Percentiles rank a stretch among this genome's conserved stretches.
Evolutionary conservation across 805 yeast genomes (phyloP).

Genomic region (Metschnikowia chrysomelidarum): DNA sequence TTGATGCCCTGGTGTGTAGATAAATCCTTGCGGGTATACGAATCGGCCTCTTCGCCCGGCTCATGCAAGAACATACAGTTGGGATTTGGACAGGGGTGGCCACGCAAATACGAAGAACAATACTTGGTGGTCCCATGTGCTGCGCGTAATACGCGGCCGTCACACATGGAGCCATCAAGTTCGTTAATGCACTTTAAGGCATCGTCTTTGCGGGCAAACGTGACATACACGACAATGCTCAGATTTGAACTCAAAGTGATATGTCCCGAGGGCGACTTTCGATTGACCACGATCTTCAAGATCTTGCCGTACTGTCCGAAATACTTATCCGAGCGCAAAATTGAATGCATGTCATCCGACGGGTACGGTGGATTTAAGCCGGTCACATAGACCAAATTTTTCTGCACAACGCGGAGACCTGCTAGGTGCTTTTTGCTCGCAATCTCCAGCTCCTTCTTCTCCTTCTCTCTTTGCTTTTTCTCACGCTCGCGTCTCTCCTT

Average conservation of each 20-base stretch:
- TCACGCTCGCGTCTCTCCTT: conserved; percentile 80
- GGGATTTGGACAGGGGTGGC: conserved; percentile 96
- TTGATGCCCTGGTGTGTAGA: conserved; percentile 71
- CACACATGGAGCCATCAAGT: conserved; percentile 89
- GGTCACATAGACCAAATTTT: conserved; percentile 92
- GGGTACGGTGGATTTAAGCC: conserved; percentile 87
- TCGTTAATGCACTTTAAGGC: conserved; percentile 92
- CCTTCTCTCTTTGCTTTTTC: conserved; percentile 83
- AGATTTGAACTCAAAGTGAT: conserved; percentile 42
- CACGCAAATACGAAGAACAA: conserved; percentile 93
- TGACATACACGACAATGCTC: conserved; percentile 93
- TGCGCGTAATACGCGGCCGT: conserved; percentile 85
- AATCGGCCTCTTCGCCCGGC: conserved; percentile 99
- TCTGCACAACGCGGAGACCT: conserved; percentile 97
- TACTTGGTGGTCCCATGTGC: conserved; percentile 99
- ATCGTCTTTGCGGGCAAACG: conserved; percentile 90
- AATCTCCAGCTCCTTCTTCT: conserved; percentile 84
- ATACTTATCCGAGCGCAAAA: conserved; percentile 84
- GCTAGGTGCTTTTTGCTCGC: conserved; percentile 85
- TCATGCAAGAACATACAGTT: conserved; percentile 98
- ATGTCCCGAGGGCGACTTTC: conserved; percentile 50
- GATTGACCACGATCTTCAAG: conserved; percentile 88
- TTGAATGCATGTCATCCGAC: conserved; percentile 78
- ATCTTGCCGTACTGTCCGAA: conserved; percentile 99
- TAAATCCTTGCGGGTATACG: conserved; percentile 86